Evolutionary conservation across 176 grass and related monocot genomes (phyloP), one percentile per base, ranked within the genome.

Genomic region (Musa itinerans): DNA sequence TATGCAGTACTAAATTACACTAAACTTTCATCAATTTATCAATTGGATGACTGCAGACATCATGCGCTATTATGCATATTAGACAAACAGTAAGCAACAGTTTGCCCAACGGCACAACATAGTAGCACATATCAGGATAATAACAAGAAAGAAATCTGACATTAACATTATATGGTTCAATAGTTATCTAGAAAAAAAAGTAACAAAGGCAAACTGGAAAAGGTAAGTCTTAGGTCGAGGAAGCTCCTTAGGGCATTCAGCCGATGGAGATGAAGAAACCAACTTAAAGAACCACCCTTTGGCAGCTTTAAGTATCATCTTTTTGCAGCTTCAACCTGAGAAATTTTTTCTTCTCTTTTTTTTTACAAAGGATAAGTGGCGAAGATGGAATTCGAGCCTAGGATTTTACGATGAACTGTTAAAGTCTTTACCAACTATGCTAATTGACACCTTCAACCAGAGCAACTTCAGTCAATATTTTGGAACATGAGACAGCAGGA

Each of bases 191-290:
- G 52, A 7, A 49, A 70, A n/a, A 11, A 34, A 15, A 1, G 24
- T 13, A 3, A 13, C 9, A n/a, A 20, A 70, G 25, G 43, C 11
- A 51, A 21, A 9, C 48, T 11, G 2, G 15, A 7, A 14, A 19
- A 49, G 34, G 34, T 17, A 51, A 51, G 52, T 48, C 68, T 70
- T 43, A 43, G 34, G 34, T 43, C 34, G 3, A 83, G 86, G 68
- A 20, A 70, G 68, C 29, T 70, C 48, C 68, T 70, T 70, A 51
- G 68, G 77, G 83, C 90, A 93, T 78, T 93, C 89, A 63, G 69
- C 65, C 80, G 79, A 61, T 63, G 83, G 56, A n/a, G 88, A 72
- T 71, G 82, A 82, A 98, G 86, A 51, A 98, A 98, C 69, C 17
- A 50, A 65, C 78, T 85, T 74, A 91, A 54, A 11, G 87, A 79